Conservation (phyloP, 2,329 filamentous ascomycete species). For the Purpureocillium lavendulum region DNA sequence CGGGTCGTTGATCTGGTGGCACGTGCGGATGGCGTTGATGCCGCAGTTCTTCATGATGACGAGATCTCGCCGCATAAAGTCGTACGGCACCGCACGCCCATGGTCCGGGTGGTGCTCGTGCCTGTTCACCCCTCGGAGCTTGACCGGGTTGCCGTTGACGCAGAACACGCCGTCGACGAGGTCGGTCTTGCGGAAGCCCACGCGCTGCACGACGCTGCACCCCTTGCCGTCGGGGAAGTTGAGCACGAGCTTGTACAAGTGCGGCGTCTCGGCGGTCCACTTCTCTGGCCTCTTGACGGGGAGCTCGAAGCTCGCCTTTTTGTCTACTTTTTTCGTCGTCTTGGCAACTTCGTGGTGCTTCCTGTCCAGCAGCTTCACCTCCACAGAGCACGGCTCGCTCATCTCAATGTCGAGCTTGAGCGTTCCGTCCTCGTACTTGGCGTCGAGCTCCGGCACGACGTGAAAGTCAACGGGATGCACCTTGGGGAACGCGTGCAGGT, state of each 20-base stretch:
- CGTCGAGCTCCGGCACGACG: slow-evolving; percentile 46
- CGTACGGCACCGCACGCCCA: slow-evolving; percentile 53
- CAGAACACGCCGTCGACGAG: slow-evolving; percentile 52
- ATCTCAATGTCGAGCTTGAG: slow-evolving; percentile 38
- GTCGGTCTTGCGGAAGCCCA: slow-evolving; percentile 57
- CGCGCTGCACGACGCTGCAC: slow-evolving; percentile 38
- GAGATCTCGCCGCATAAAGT: slow-evolving; percentile 53
- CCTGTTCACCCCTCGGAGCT: slow-evolving; percentile 60
- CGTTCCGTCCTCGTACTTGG: slow-evolving; percentile 42
- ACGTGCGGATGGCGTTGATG: slow-evolving; percentile 62
- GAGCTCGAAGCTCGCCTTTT: slow-evolving; percentile 30
- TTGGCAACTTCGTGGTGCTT: slow-evolving; percentile 18
- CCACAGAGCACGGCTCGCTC: slow-evolving; percentile 21
- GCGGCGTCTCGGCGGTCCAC: slow-evolving; percentile 63
- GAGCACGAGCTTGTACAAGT: slow-evolving; percentile 45
- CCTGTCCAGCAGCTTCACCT: slow-evolving; percentile 26
- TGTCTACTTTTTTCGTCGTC: slow-evolving; percentile 12
- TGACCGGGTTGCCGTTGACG: slow-evolving; percentile 57
- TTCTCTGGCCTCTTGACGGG: slow-evolving; percentile 43
- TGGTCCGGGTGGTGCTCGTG: slow-evolving; percentile 61
- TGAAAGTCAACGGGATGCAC: slow-evolving; percentile 47
- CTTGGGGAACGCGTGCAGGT: slow-evolving; percentile 52
- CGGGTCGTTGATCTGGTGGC: slow-evolving; percentile 56
- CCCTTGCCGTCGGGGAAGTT: slow-evolving; percentile 19
- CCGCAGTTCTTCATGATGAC: slow-evolving; percentile 60